Conservation (phyloP, 257 asterid species). For the Plantago elongata region DNA sequence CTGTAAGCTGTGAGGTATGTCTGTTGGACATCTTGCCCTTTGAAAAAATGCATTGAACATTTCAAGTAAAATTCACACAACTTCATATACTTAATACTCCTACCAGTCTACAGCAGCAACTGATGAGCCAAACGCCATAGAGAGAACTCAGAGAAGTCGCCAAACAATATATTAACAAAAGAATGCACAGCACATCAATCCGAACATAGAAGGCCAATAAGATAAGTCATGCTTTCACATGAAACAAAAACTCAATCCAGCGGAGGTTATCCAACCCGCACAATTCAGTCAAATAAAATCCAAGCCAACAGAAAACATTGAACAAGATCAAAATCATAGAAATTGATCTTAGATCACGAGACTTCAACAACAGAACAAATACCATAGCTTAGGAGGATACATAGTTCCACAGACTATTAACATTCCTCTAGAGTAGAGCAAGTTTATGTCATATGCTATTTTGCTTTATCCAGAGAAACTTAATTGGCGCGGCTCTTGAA, state of each 20-base stretch:
- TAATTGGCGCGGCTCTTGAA: conserved; percentile 10
- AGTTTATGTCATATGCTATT: not conserved
- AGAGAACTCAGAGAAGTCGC: too few relatives aligned
- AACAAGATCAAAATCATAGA: conserved; percentile 6
- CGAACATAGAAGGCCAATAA: not conserved
- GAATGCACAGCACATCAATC: not conserved
- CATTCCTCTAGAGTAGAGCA: conserved; percentile 35
- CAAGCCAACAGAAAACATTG: conserved; percentile 2
- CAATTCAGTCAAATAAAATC: not conserved
- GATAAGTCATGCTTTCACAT: conserved; percentile 6
- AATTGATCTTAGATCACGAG: conserved; percentile 12
- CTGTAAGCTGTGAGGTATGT: too few relatives aligned
- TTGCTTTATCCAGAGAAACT: conserved; percentile 1
- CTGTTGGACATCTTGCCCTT: too few relatives aligned
- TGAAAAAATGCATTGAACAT: too few relatives aligned
- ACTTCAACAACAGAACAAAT: conserved; percentile 26
- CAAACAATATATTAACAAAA: not conserved
- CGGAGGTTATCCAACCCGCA: conserved; percentile 6
- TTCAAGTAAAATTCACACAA: too few relatives aligned
- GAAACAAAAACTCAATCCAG: conserved; percentile 5
- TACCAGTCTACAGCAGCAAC: too few relatives aligned
- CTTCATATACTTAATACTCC: too few relatives aligned
- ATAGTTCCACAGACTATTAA: conserved; percentile 40
- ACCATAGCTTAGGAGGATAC: conserved; percentile 32
- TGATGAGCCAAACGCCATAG: too few relatives aligned